Evolutionary conservation across 1,284 basidiomycete species (phyloP).

Genomic region (Ceratobasidium sp.): DNA sequence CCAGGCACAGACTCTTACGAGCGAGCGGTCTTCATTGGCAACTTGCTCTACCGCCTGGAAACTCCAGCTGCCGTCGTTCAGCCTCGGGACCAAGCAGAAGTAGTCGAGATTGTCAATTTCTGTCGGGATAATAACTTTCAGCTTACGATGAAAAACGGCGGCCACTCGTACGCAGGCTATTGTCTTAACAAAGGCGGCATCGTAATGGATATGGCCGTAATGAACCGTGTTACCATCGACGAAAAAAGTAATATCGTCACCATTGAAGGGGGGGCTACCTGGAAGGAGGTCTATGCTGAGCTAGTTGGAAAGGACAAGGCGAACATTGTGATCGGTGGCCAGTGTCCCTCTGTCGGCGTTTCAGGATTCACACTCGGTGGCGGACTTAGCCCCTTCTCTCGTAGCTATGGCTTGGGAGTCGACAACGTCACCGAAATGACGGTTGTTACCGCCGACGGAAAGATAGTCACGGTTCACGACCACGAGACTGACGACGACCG

Average conservation of each 20-base stretch:
- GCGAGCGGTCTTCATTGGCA: constrained; percentile 2
- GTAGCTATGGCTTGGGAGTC: constrained; percentile 38
- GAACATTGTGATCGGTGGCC: constrained; percentile 23
- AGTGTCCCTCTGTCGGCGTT: constrained; percentile 36
- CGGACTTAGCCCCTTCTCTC: constrained; percentile 36
- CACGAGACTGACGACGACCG: background rate
- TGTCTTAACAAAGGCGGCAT: constrained; percentile 38
- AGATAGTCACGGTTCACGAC: constrained; percentile 12
- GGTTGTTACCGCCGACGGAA: constrained; percentile 34
- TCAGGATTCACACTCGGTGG: constrained; percentile 34
- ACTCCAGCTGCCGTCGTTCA: constrained; percentile 16
- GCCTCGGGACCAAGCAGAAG: constrained; percentile 12
- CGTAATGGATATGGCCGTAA: constrained; percentile 32
- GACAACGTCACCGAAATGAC: constrained; percentile 39
- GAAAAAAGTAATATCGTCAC: background rate
- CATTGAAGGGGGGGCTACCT: constrained; percentile 24
- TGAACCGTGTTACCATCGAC: background rate
- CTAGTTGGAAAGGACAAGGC: constrained; percentile 14
- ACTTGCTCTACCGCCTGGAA: background rate
- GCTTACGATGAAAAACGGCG: constrained; percentile 30
- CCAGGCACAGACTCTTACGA: background rate
- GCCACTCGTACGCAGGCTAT: constrained; percentile 37
- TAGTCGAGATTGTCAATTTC: constrained; percentile 24
- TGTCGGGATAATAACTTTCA: constrained; percentile 13
- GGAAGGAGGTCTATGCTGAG: constrained; percentile 25